phyloP scores from a whole-genome alignment of 495 filamentous ascomycete species.

The Penicillium desertorum region DNA sequence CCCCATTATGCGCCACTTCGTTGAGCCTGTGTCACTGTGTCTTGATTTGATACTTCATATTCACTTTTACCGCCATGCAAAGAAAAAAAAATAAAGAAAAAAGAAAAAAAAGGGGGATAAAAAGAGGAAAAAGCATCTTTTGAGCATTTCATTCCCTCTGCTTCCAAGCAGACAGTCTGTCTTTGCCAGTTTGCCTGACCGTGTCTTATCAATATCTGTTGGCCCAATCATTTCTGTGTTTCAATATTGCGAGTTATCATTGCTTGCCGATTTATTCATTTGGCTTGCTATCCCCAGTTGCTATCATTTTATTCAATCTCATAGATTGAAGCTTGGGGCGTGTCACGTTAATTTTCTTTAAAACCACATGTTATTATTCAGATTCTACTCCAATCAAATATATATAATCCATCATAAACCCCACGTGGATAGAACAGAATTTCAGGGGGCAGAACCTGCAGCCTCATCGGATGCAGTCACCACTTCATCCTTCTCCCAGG shows the following conservation, averaged over 20 bases:
- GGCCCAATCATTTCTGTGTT: slow-evolving; percentile 10
- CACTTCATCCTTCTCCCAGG: slow-evolving; percentile 66
- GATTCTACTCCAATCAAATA: neutral
- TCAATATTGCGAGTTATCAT: slow-evolving; percentile 17
- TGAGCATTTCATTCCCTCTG: slow-evolving; percentile 10
- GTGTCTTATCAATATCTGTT: slow-evolving; percentile 3
- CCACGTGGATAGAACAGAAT: neutral
- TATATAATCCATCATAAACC: neutral
- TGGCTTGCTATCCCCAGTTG: slow-evolving; percentile 13
- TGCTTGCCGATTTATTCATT: slow-evolving; percentile 24
- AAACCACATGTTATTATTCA: slow-evolving; percentile 11
- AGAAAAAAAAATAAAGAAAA: neutral
- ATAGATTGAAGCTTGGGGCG: neutral
- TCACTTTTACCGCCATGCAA: neutral
- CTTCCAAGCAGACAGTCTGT: slow-evolving; percentile 5
- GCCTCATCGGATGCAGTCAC: slow-evolving; percentile 9
- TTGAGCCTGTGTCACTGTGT: slow-evolving; percentile 21
- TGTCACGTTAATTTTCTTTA: slow-evolving; percentile 9
- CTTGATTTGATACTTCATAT: neutral
- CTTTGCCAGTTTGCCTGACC: neutral
- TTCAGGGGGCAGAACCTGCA: slow-evolving; percentile 10
- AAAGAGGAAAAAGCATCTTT: slow-evolving; percentile 2
- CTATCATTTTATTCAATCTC: slow-evolving; percentile 10
- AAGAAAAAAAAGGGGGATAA: neutral
- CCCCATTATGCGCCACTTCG: slow-evolving; percentile 40